Conservation (phyloP, 371 early-diverging fungal genomes). For the Mortierella polycephala region DNA sequence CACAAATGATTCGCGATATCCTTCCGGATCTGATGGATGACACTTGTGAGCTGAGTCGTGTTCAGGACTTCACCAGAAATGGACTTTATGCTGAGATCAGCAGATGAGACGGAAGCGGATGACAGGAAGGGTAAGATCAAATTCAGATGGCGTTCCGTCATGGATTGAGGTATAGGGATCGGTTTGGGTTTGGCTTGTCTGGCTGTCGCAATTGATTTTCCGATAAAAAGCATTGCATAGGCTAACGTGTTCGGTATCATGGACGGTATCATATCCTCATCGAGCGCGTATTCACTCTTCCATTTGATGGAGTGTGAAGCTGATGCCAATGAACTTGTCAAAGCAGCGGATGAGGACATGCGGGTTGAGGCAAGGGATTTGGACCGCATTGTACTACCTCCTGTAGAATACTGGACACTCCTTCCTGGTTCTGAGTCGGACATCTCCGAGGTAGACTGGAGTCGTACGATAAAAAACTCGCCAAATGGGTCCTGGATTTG, state of each 20-base stretch:
- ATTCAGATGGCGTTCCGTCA: slow-evolving; percentile 58
- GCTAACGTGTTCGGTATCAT: slow-evolving; percentile 65
- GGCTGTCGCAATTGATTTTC: slow-evolving; percentile 76
- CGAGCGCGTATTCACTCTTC: slow-evolving; percentile 66
- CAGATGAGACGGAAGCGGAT: background rate
- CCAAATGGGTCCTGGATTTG: slow-evolving; percentile 66
- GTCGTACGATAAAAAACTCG: slow-evolving; percentile 75
- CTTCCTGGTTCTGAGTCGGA: background rate
- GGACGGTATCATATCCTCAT: slow-evolving; percentile 59
- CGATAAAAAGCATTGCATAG: slow-evolving; percentile 77
- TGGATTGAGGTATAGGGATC: slow-evolving; percentile 57
- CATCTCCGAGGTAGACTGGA: slow-evolving; percentile 1
- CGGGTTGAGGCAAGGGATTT: background rate
- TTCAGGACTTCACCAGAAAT: slow-evolving; percentile 14
- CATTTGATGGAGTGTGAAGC: slow-evolving; percentile 42
- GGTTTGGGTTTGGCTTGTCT: slow-evolving; percentile 50
- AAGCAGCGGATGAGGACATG: slow-evolving; percentile 1
- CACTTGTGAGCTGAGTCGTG: slow-evolving; percentile 43
- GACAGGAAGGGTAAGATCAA: slow-evolving; percentile 39
- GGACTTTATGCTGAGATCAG: background rate
- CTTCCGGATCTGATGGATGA: slow-evolving; percentile 62
- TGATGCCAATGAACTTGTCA: background rate
- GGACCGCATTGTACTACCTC: background rate
- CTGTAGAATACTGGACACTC: background rate
- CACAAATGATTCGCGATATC: slow-evolving; percentile 77